phyloP scores from a whole-genome alignment of 1,139 yeast genomes.

The Saccharomyces hybrid region DNA sequence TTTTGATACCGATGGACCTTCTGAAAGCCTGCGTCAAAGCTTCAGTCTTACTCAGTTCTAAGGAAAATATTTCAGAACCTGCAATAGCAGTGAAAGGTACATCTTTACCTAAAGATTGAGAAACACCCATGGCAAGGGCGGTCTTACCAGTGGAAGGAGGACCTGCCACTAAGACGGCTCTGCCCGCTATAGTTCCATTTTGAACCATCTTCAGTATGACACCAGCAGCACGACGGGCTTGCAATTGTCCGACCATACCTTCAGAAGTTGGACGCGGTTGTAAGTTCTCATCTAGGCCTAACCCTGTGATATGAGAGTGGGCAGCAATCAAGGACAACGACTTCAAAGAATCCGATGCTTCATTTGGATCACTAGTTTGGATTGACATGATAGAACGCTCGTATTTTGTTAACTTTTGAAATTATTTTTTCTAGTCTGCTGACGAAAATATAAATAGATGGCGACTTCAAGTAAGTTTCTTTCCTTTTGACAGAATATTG shows the following conservation, averaged over 20 bases:
- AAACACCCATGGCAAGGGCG: slow-evolving; percentile 94
- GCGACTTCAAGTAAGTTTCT: no score
- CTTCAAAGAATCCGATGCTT: slow-evolving; percentile 36
- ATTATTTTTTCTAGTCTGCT: background rate
- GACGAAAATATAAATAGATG: background rate
- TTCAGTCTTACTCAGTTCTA: slow-evolving; percentile 91
- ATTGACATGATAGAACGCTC: slow-evolving; percentile 34
- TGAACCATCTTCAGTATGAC: slow-evolving; percentile 87
- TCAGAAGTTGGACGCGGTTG: slow-evolving; percentile 74
- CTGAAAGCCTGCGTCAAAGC: slow-evolving; percentile 94
- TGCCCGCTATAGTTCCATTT: slow-evolving; percentile 91
- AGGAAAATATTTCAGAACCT: slow-evolving; percentile 86
- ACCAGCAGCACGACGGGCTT: slow-evolving; percentile 95
- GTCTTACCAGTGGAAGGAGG: slow-evolving; percentile 99
- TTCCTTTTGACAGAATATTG: background rate
- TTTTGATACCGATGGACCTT: slow-evolving; percentile 88
- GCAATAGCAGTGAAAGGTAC: slow-evolving; percentile 96
- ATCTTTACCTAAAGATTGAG: slow-evolving; percentile 81
- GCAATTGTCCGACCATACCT: slow-evolving; percentile 97
- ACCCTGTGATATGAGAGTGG: slow-evolving; percentile 92
- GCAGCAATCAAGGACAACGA: slow-evolving; percentile 81
- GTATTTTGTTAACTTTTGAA: background rate
- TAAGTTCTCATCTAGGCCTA: slow-evolving; percentile 89
- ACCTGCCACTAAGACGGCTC: slow-evolving; percentile 93
- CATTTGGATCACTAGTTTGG: slow-evolving; percentile 37